A percentile compares a stretch with the other conserved stretches of the same genome.
phyloP scores from a whole-genome alignment of 768 basidiomycete genomes.

The Sarcodon aspratus region DNA sequence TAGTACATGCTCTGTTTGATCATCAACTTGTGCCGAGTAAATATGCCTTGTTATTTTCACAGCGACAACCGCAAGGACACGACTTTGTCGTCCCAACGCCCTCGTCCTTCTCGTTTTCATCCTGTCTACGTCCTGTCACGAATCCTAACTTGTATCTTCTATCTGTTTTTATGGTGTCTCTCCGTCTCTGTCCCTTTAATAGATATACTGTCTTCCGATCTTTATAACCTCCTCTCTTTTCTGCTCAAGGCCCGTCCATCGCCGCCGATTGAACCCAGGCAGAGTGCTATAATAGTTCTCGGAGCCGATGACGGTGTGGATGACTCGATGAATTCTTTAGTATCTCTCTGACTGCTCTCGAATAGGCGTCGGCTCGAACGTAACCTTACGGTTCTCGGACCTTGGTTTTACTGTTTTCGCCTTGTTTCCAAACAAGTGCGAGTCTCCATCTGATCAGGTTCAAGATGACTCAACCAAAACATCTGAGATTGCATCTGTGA shows the following conservation, averaged over 20 bases:
- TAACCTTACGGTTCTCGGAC: slow-evolving; percentile 20
- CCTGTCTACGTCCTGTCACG: neutral
- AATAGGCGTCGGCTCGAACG: slow-evolving; percentile 18
- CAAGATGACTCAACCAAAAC: slow-evolving; percentile 1
- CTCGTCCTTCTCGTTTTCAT: too few species aligned
- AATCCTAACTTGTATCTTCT: slow-evolving; percentile 4
- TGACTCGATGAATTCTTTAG: slow-evolving; percentile 1
- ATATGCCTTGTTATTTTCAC: too few species aligned
- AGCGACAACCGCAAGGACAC: too few species aligned
- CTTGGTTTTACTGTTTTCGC: slow-evolving; percentile 22
- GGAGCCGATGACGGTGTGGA: slow-evolving; percentile 18
- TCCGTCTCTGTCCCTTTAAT: slow-evolving; percentile 6
- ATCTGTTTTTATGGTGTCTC: slow-evolving; percentile 4
- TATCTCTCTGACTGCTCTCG: slow-evolving; percentile 1
- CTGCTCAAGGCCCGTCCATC: too few species aligned
- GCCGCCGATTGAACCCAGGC: slow-evolving; percentile 2
- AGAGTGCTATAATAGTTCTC: slow-evolving; percentile 18
- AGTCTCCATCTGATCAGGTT: neutral
- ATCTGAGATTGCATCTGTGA: slow-evolving; percentile 16
- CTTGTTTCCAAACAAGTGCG: slow-evolving; percentile 13
- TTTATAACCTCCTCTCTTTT: slow-evolving; percentile 3
- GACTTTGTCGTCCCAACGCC: too few species aligned
- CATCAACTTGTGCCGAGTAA: too few species aligned
- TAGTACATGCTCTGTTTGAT: too few species aligned
- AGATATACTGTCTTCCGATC: slow-evolving; percentile 3